Conservation (phyloP, 2,329 filamentous ascomycete genomes). For the Dryadomyces quercivorus region DNA sequence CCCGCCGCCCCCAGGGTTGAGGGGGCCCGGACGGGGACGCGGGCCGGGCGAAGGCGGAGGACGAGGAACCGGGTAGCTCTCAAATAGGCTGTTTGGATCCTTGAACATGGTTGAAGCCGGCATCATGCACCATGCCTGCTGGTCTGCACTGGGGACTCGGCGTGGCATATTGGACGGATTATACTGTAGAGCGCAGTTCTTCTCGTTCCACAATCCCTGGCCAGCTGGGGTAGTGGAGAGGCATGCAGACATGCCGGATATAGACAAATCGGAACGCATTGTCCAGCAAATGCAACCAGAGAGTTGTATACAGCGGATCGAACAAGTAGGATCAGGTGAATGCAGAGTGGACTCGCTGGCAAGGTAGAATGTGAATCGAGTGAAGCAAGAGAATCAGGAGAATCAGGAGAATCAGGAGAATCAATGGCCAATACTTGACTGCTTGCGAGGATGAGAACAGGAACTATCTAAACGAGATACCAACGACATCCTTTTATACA, state of each 20-base stretch:
- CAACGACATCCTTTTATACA: too few relatives aligned
- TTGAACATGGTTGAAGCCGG: background rate
- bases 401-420: too few relatives aligned
- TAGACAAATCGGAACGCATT: background rate
- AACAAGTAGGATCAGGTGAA: too few relatives aligned
- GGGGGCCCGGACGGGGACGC: slow-evolving; percentile 8
- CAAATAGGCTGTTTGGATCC: background rate
- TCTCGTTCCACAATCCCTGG: background rate
- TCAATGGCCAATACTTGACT: too few relatives aligned
- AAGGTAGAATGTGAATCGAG: too few relatives aligned
- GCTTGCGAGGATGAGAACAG: too few relatives aligned
- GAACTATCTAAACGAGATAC: too few relatives aligned
- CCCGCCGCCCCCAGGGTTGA: slow-evolving; percentile 8
- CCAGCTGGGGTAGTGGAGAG: background rate
- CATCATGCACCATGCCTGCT: too few relatives aligned
- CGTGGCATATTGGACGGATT: background rate
- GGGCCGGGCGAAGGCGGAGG: slow-evolving; percentile 6
- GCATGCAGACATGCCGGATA: background rate
- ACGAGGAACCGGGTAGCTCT: background rate
- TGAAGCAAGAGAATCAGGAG: too few relatives aligned
- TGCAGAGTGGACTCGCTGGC: too few relatives aligned
- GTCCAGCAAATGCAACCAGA: background rate
- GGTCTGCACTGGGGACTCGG: background rate
- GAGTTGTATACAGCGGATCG: too few relatives aligned
- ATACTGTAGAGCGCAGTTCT: background rate